Conservation (phyloP, 306 rosid species). For the Quercus bicolor region DNA sequence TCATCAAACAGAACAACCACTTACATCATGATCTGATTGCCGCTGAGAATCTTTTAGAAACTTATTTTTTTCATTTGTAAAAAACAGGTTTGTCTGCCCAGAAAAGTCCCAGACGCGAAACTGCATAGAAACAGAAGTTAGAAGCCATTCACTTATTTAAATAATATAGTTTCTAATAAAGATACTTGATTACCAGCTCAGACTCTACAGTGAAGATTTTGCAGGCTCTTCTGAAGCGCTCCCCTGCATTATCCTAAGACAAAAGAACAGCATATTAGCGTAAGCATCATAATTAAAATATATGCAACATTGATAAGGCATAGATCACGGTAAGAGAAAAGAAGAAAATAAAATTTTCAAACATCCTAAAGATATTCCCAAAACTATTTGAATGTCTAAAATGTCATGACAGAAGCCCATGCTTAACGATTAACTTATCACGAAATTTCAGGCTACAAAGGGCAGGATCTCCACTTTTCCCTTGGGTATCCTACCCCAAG, state of each 20-base stretch:
- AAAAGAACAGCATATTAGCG: conserved; percentile 18
- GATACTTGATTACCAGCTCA: conserved; percentile 64
- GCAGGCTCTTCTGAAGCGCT: conserved; percentile 84
- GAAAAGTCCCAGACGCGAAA: conserved; percentile 92
- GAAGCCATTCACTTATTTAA: conserved; percentile 28
- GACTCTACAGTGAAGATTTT: conserved; percentile 83
- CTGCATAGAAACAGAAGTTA: conserved; percentile 47
- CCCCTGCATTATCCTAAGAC: conserved; percentile 73
- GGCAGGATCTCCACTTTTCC: not conserved
- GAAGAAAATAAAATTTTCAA: not conserved
- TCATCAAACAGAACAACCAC: conserved; percentile 12
- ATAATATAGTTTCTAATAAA: conserved; percentile 10
- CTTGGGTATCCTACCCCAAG: not conserved
- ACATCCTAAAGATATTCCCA: not conserved
- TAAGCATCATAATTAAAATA: not conserved
- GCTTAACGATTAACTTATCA: not conserved
- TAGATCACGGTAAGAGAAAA: not conserved
- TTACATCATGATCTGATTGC: conserved; percentile 78
- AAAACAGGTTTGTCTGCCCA: conserved; percentile 60
- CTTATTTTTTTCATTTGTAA: conserved; percentile 42
- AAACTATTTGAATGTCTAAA: not conserved
- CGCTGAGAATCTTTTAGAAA: conserved; percentile 52
- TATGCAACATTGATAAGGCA: not conserved
- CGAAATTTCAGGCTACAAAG: not conserved
- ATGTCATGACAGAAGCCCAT: not conserved